Conservation (phyloP, 192 early-diverging fungal genomes). For the Coemansia sp. region DNA sequence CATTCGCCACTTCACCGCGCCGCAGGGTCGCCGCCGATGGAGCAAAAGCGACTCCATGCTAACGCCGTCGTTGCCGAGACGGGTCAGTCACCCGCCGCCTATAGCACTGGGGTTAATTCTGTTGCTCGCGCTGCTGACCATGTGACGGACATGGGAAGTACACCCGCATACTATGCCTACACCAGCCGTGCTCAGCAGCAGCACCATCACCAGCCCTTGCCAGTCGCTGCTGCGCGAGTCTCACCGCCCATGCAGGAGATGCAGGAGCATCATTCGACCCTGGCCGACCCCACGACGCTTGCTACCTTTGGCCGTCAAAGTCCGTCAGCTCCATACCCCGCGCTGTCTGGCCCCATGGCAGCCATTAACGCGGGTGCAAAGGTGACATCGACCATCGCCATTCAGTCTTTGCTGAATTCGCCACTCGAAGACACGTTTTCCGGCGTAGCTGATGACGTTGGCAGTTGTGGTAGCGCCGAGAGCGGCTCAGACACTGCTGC, state of each 20-base stretch:
- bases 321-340: not conserved
- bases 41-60: constrained; percentile 21
- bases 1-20: constrained; percentile 21
- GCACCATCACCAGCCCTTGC: not conserved
- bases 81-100: not conserved
- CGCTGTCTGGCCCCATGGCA: constrained; percentile 12
- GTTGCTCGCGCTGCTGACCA: constrained; percentile 19
- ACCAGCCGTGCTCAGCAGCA: constrained; percentile 10
- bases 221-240: constrained; percentile 3
- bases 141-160: constrained; percentile 40
- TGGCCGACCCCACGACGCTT: not conserved
- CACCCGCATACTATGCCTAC: constrained; percentile 21
- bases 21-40: constrained; percentile 28
- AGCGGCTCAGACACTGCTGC: constrained; percentile 21
- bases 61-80: not conserved
- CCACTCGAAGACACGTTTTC: constrained; percentile 15
- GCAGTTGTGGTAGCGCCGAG: constrained; percentile 5
- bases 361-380: not conserved
- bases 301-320: constrained; percentile 3
- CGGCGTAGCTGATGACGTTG: constrained; percentile 1
- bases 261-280: constrained; percentile 38
- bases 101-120: not conserved
- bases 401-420: constrained; percentile 50
- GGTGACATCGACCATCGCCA: constrained; percentile 33
- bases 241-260: constrained; percentile 35